Conservation (phyloP, 202 grass and related monocot species). For the Musa balbisiana region DNA sequence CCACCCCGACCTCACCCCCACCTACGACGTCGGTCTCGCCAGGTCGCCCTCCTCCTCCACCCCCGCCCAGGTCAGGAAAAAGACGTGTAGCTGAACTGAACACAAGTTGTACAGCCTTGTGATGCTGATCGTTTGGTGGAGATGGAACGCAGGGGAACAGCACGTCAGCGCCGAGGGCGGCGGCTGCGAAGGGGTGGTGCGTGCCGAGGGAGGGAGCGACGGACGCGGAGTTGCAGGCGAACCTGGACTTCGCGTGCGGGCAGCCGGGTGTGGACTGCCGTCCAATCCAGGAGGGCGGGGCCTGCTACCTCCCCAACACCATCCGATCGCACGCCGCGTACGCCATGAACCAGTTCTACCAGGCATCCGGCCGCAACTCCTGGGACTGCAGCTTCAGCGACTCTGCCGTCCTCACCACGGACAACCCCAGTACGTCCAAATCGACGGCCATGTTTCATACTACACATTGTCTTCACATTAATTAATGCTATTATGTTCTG, state of each 20-base stretch:
- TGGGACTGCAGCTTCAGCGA: conserved; percentile 82
- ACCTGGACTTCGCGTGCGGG: conserved; percentile 76
- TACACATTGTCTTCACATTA: background rate
- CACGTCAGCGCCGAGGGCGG: background rate
- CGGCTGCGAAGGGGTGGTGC: conserved; percentile 50
- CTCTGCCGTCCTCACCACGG: conserved; percentile 54
- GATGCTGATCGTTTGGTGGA: background rate
- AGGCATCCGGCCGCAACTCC: conserved; percentile 42
- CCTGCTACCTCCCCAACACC: conserved; percentile 82
- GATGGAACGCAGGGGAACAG: background rate
- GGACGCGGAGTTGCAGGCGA: conserved; percentile 57
- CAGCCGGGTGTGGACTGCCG: conserved; percentile 66
- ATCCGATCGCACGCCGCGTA: conserved; percentile 81
- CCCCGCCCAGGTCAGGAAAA: conserved; percentile 1
- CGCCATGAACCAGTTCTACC: conserved; percentile 94
- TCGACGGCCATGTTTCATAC: background rate
- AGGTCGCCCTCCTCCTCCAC: background rate
- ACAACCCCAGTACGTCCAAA: conserved; percentile 68
- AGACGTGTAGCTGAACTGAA: background rate
- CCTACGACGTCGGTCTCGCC: conserved; percentile 69
- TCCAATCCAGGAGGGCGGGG: conserved; percentile 64
- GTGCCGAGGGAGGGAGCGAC: conserved; percentile 51
- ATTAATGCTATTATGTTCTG: background rate
- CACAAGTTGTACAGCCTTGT: too few relatives aligned
- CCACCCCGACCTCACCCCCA: conserved; percentile 58